phyloP scores from a whole-genome alignment of 192 early-diverging fungal genomes.

The Coemansia sp. region DNA sequence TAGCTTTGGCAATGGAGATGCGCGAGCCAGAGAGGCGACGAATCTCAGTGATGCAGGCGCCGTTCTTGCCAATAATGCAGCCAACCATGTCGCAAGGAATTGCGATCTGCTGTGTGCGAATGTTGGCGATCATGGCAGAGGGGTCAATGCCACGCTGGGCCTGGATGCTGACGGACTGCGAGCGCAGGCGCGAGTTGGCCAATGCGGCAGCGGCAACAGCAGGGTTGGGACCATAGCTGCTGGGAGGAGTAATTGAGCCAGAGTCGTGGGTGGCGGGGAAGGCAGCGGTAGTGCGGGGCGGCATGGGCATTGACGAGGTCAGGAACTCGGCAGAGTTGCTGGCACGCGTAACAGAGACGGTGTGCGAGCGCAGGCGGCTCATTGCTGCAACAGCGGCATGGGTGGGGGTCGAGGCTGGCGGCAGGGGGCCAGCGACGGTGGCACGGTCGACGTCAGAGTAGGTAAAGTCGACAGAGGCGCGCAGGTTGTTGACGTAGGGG shows the following conservation, averaged over 20 bases:
- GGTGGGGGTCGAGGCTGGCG: constrained; percentile 13
- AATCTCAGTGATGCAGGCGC: constrained; percentile 79
- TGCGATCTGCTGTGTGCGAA: constrained; percentile 82
- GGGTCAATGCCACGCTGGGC: constrained; percentile 48
- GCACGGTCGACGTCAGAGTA: constrained; percentile 44
- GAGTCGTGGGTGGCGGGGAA: constrained; percentile 28
- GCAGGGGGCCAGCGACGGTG: constrained; percentile 5
- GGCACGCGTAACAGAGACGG: constrained; percentile 48
- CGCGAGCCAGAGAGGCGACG: constrained; percentile 76
- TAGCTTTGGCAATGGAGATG: constrained; percentile 86
- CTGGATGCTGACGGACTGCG: constrained; percentile 54
- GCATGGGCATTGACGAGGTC: constrained; percentile 50
- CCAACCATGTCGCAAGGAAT: constrained; percentile 97
- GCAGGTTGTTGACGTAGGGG: constrained; percentile 54
- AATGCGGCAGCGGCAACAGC: constrained; percentile 15
- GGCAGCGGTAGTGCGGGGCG: constrained; percentile 33
- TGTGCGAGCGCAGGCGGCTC: constrained; percentile 55
- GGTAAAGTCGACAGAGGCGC: constrained; percentile 45
- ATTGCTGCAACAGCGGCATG: constrained; percentile 27
- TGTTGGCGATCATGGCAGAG: constrained; percentile 50
- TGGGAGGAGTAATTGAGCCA: constrained; percentile 33
- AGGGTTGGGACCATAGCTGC: constrained; percentile 12
- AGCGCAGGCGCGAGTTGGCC: constrained; percentile 45
- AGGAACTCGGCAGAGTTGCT: constrained; percentile 26
- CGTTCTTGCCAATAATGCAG: constrained; percentile 95